Conservation (phyloP, 2,329 filamentous ascomycete species). For the Aspergillus costaricaensis region DNA sequence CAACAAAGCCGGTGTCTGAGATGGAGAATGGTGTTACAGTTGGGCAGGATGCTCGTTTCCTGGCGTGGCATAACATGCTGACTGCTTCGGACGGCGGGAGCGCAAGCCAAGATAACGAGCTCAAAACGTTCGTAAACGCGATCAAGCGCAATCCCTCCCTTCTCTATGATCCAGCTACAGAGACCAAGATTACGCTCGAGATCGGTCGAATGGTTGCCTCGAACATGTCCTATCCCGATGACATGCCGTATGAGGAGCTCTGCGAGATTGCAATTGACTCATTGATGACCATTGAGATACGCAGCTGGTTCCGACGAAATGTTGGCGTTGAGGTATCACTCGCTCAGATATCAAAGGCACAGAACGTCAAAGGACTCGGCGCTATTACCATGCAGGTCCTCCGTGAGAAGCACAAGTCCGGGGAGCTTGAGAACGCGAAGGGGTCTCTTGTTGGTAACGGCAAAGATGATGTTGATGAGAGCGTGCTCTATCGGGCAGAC, state of each 20-base stretch:
- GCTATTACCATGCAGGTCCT: conserved; percentile 15
- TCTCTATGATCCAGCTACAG: conserved; percentile 11
- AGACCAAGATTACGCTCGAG: conserved; percentile 11
- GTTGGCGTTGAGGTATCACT: conserved; percentile 39
- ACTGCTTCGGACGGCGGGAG: no score
- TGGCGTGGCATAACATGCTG: no score
- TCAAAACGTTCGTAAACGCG: background rate
- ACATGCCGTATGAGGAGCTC: conserved; percentile 26
- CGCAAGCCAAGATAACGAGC: background rate
- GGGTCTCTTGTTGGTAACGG: no score
- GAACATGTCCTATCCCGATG: conserved; percentile 12
- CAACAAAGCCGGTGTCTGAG: no score
- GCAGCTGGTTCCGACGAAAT: conserved; percentile 29
- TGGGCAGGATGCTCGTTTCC: no score
- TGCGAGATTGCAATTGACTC: conserved; percentile 29
- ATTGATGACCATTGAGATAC: conserved; percentile 33
- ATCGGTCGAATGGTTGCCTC: conserved; percentile 15
- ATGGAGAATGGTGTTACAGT: no score
- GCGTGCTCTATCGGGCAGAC: conserved; percentile 4
- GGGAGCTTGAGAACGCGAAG: background rate
- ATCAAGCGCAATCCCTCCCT: conserved; percentile 11
- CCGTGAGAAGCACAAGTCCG: conserved; percentile 13
- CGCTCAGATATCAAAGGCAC: conserved; percentile 56
- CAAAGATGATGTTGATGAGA: background rate
- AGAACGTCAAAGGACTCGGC: conserved; percentile 17